phyloP scores from a whole-genome alignment of 768 basidiomycete species.

The Amylocystis lapponica region DNA sequence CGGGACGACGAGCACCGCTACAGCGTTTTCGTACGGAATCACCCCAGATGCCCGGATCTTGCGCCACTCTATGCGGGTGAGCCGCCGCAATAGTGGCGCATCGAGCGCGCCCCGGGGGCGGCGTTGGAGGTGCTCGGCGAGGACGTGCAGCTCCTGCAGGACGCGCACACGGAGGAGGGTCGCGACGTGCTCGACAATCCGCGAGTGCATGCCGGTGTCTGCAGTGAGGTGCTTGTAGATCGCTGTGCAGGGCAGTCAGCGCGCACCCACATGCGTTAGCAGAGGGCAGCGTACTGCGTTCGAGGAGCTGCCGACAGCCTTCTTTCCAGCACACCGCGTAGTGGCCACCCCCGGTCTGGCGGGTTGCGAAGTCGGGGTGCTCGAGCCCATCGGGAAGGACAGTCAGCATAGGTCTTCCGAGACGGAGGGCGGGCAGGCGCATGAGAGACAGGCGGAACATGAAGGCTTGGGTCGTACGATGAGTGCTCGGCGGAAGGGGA shows the following conservation, averaged over 20 bases:
- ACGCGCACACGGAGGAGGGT: conserved; percentile 69
- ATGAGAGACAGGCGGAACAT: conserved; percentile 54
- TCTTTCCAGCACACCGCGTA: conserved; percentile 63
- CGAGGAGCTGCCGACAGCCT: conserved; percentile 34
- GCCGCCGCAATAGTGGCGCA: conserved; percentile 47
- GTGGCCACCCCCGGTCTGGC: conserved; percentile 37
- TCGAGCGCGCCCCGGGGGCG: conserved; percentile 18
- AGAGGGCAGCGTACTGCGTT: conserved; percentile 28
- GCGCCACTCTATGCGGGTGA: conserved; percentile 59
- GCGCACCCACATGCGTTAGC: conserved; percentile 1
- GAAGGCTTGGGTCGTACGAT: conserved; percentile 24
- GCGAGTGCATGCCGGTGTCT: conserved; percentile 32
- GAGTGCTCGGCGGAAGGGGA: not conserved
- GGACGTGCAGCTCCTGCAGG: conserved; percentile 66
- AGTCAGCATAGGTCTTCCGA: conserved; percentile 13
- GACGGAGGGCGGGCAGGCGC: conserved; percentile 29
- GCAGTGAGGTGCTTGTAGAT: conserved; percentile 13
- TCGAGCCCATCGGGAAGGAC: conserved; percentile 59
- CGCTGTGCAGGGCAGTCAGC: too few relatives aligned
- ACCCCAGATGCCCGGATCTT: conserved; percentile 38
- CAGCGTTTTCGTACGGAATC: conserved; percentile 46
- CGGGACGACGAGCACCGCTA: conserved; percentile 67
- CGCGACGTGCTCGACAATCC: conserved; percentile 48
- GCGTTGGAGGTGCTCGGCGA: conserved; percentile 40
- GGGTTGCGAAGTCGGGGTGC: conserved; percentile 52